Conservation (phyloP, 1,284 basidiomycete genomes). For the Tilletiopsis washingtonensis region DNA sequence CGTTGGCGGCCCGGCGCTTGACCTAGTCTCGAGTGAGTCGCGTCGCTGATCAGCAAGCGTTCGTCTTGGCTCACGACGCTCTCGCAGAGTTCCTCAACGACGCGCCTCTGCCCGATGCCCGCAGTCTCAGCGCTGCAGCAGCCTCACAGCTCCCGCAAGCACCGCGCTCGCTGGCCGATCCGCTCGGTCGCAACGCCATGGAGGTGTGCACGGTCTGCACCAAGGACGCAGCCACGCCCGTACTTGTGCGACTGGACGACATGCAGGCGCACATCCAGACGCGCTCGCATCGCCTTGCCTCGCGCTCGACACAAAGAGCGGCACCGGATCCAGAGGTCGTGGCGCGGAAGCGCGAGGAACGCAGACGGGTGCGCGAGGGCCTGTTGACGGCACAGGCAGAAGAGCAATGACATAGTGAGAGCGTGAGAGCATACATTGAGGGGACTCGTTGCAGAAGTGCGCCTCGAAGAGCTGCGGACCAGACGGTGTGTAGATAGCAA, state of each 20-base stretch:
- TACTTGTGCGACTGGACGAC: constrained; percentile 64
- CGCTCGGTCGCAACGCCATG: constrained; percentile 17
- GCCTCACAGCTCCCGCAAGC: constrained; percentile 2
- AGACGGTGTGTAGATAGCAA: too few species aligned
- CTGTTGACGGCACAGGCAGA: too few species aligned
- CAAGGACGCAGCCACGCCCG: constrained; percentile 56
- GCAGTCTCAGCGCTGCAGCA: constrained; percentile 54
- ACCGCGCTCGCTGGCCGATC: constrained; percentile 13
- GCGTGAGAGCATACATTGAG: too few species aligned
- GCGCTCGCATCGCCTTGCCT: constrained; percentile 6
- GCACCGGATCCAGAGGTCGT: too few species aligned
- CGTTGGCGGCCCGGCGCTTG: constrained; percentile 34
- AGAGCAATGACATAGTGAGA: too few species aligned
- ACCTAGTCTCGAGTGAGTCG: constrained; percentile 11
- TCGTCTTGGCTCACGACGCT: background rate
- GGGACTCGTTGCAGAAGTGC: too few species aligned
- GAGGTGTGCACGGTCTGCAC: constrained; percentile 65
- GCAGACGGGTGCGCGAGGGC: too few species aligned
- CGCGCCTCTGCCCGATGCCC: constrained; percentile 57
- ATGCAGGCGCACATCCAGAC: constrained; percentile 55
- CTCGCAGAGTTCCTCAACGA: constrained; percentile 58
- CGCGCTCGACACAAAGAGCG: background rate
- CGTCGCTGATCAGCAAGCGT: background rate
- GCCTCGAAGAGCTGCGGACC: too few species aligned
- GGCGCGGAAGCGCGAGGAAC: too few species aligned